Conservation (phyloP, 495 filamentous ascomycete genomes). For the Hypoxylon fragiforme region DNA sequence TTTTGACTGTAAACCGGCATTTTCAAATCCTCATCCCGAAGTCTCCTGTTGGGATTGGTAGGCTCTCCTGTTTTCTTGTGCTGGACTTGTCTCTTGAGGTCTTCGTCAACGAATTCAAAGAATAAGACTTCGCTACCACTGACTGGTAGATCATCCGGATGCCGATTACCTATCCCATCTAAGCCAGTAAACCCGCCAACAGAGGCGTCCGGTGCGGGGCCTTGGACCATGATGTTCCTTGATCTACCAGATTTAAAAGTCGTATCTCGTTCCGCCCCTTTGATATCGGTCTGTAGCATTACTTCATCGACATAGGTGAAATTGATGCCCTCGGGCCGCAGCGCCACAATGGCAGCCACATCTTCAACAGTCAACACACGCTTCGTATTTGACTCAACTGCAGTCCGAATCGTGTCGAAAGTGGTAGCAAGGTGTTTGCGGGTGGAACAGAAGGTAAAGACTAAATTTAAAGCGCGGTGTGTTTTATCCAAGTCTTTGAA, state of each 20-base stretch:
- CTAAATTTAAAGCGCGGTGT: conserved; percentile 83
- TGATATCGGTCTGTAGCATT: conserved; percentile 74
- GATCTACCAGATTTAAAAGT: conserved; percentile 51
- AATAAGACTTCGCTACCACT: conserved; percentile 69
- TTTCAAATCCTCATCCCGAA: conserved; percentile 78
- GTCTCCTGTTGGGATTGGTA: conserved; percentile 61
- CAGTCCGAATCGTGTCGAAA: conserved; percentile 79
- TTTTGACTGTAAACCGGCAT: conserved; percentile 94
- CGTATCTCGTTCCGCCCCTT: conserved; percentile 62
- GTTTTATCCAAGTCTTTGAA: conserved; percentile 75
- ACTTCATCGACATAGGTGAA: conserved; percentile 88
- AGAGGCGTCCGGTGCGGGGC: conserved; percentile 51
- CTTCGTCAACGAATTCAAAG: conserved; percentile 92
- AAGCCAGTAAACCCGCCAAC: conserved; percentile 53
- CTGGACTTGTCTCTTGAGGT: conserved; percentile 78
- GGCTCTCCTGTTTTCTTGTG: conserved; percentile 72
- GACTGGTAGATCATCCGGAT: conserved; percentile 38
- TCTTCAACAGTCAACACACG: conserved; percentile 71
- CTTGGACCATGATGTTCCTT: conserved; percentile 43
- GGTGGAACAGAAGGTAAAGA: conserved; percentile 92
- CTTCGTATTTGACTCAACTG: conserved; percentile 83
- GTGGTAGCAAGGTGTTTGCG: conserved; percentile 91
- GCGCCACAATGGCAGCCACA: conserved; percentile 75
- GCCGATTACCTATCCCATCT: conserved; percentile 40
- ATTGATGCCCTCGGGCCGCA: conserved; percentile 74